Percentiles rank a stretch among this genome's conserved stretches.
phyloP scores from a whole-genome alignment of 306 rosid genomes.

The Abrus precatorius region DNA sequence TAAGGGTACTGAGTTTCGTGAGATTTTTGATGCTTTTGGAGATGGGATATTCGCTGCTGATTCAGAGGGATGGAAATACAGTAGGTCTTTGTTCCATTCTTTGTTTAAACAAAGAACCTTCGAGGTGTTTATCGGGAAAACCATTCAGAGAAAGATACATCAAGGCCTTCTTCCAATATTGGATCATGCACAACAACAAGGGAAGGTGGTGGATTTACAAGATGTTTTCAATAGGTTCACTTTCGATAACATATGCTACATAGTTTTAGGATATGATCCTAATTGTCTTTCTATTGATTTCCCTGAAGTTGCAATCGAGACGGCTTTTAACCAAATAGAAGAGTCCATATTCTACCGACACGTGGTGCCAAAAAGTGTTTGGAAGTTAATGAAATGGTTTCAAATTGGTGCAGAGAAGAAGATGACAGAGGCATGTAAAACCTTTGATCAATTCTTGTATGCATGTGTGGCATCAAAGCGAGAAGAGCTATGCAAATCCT shows the following conservation, averaged over 20 bases:
- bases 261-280: slow-evolving; percentile 59
- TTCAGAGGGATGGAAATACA: slow-evolving; percentile 47
- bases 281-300: slow-evolving; percentile 51
- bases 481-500: background rate
- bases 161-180: slow-evolving; percentile 39
- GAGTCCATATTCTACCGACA: slow-evolving; percentile 53
- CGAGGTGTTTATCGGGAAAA: slow-evolving; percentile 39
- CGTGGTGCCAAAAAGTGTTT: slow-evolving; percentile 25
- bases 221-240: slow-evolving; percentile 54
- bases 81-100: slow-evolving; percentile 39
- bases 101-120: slow-evolving; percentile 24
- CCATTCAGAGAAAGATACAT: slow-evolving; percentile 38
- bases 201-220: slow-evolving; percentile 48
- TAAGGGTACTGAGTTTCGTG: slow-evolving; percentile 47
- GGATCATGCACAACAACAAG: slow-evolving; percentile 34
- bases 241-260: slow-evolving; percentile 52
- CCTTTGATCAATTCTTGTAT: slow-evolving; percentile 49
- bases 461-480: slow-evolving; percentile 44
- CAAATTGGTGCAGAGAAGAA: slow-evolving; percentile 56
- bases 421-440: slow-evolving; percentile 40
- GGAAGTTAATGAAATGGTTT: slow-evolving; percentile 61
- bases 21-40: slow-evolving; percentile 55
- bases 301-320: slow-evolving; percentile 45
- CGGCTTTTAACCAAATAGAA: slow-evolving; percentile 57
- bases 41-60: slow-evolving; percentile 52